phyloP scores from a whole-genome alignment of 352 stramenopile species.

The Phytopythium cucurbitacearum region DNA sequence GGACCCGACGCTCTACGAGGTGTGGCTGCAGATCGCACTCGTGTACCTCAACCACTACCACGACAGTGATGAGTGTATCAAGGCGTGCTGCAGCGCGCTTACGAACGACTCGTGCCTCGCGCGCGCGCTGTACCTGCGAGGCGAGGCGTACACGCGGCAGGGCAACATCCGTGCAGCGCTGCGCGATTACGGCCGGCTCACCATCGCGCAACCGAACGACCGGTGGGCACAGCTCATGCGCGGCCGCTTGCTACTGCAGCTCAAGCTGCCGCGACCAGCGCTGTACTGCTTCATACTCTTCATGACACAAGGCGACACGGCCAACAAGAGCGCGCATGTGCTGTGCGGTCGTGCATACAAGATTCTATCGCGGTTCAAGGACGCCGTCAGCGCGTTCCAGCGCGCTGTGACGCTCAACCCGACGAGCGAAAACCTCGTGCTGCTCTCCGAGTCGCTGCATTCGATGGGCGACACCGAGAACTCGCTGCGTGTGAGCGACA shows the following conservation, averaged over 20 bases:
- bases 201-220: conserved; percentile 51
- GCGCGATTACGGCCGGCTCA: conserved; percentile 60
- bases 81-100: conserved; percentile 56
- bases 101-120: conserved; percentile 58
- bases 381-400: conserved; percentile 63
- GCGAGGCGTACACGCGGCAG: conserved; percentile 57
- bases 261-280: conserved; percentile 47
- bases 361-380: conserved; percentile 60
- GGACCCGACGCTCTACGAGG: conserved; percentile 67
- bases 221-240: conserved; percentile 60
- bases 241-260: conserved; percentile 49
- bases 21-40: conserved; percentile 79
- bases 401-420: conserved; percentile 50
- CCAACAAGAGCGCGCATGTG: conserved; percentile 34
- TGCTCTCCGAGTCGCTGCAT: conserved; percentile 75
- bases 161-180: conserved; percentile 50
- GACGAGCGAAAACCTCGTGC: conserved; percentile 67
- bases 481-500: conserved; percentile 66
- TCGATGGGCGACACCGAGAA: conserved; percentile 79
- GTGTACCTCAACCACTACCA: conserved; percentile 82
- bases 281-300: conserved; percentile 78
- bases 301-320: conserved; percentile 33
- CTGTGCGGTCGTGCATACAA: conserved; percentile 65
- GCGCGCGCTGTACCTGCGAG: conserved; percentile 60
- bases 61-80: conserved; percentile 60